Evolutionary conservation across 2,329 filamentous ascomycete genomes (phyloP), one percentile per base, ranked within the genome.

Genomic region (Amauroascus niger): DNA sequence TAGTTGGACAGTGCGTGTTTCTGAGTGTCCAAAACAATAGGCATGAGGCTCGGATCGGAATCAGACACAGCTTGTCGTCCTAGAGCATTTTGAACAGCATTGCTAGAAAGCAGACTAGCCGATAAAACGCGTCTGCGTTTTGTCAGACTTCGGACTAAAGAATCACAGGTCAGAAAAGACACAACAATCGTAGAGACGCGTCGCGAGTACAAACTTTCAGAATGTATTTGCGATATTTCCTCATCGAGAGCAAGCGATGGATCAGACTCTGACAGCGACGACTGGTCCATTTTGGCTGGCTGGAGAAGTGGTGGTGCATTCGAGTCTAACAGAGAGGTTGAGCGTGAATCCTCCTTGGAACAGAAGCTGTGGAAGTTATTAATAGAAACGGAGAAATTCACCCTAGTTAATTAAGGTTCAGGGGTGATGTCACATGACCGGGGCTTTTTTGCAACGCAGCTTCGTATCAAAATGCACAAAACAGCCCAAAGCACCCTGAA

Each of bases 81-180:
- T 32, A 71, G 61, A 8, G 59, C 60, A 39, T 63, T 65, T 55
- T 69, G 71, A 35, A 73, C 54, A 18, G 61, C 53, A 16, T 63
- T 63, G 3, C 70, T 72, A n/a, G 69, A 63, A 43, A 75, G 65
- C 20, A 75, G 65, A 53, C 70, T 71, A 2, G 69, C 67, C 33
- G 69, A 61, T 9, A 74, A 65, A 49, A 72, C 60, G 44, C 67
- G 67, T 55, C 68, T 67, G 49, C 65, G 69, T 43, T 64, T 63
- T 51, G 68, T 65, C 40, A 74, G 68, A 9, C 60, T 65, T 39
- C 64, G 64, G 55, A 75, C 71, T 74, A 47, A 16, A 60, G 58
- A n/a, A n/a, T n/a, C 32, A 39, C 11, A 30, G 20, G 22, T 52
- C 44, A 26, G 20, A 6, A 16, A 30, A 32, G 22, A 6, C 11